Evolutionary conservation across 2,329 filamentous ascomycete genomes (phyloP).

Genomic region (Cercospora berteroae): DNA sequence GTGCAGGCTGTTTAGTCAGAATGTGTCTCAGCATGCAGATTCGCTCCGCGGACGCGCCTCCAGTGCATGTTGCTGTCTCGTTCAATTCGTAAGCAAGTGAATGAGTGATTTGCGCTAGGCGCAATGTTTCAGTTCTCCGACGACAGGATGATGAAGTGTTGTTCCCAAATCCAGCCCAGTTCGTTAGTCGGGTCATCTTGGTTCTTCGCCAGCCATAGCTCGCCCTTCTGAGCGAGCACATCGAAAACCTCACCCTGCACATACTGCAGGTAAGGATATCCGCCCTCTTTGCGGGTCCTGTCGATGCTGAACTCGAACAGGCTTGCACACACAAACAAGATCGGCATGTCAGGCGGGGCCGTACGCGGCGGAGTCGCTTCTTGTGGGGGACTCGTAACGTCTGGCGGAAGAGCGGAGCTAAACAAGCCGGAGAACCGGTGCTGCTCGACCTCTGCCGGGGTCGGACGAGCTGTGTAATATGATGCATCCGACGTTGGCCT

Average conservation of each 20-base stretch:
- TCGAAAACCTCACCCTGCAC: constrained; percentile 76
- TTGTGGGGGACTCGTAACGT: constrained; percentile 16
- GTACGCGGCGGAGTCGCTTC: constrained; percentile 16
- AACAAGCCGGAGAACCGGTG: constrained; percentile 35
- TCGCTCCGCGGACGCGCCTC: background rate
- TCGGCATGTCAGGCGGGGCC: constrained; percentile 39
- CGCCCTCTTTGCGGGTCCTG: constrained; percentile 84
- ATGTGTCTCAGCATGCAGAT: background rate
- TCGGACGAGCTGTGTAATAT: constrained; percentile 34
- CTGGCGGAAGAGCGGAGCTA: constrained; percentile 36
- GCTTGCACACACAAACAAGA: constrained; percentile 88
- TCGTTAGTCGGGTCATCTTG: constrained; percentile 79
- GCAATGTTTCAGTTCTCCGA: constrained; percentile 17
- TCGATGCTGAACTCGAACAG: constrained; percentile 98
- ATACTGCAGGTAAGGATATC: constrained; percentile 94
- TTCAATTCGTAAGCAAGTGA: background rate
- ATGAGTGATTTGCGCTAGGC: background rate
- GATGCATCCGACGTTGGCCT: constrained; percentile 35
- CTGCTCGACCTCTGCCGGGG: constrained; percentile 22
- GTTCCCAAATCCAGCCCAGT: constrained; percentile 98
- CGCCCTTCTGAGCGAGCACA: constrained; percentile 91
- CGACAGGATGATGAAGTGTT: constrained; percentile 67
- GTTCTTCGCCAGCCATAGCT: constrained; percentile 96
- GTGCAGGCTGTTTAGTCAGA: background rate
- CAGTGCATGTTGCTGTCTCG: background rate